Evolutionary conservation across 768 basidiomycete genomes (phyloP).

Genomic region (Boletus fagicola): DNA sequence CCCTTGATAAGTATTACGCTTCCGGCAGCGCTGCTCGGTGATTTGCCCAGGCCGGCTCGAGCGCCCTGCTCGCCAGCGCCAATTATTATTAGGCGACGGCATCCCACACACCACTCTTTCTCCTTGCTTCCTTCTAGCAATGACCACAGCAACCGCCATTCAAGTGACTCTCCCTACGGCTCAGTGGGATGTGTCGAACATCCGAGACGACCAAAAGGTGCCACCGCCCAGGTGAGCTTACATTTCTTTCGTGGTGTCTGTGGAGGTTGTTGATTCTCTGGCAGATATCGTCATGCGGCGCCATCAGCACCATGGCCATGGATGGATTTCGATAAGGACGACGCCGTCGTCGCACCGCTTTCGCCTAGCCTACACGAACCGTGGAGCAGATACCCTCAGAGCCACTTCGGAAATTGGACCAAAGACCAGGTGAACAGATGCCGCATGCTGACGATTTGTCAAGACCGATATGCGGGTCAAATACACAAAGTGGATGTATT

Average conservation of each 20-base stretch:
- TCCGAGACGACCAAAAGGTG: slow-evolving; percentile 9
- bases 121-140: background rate
- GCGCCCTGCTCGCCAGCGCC: slow-evolving; percentile 5
- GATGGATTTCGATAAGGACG: slow-evolving; percentile 35
- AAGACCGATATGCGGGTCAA: slow-evolving; percentile 9
- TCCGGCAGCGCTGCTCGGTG: background rate
- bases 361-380: background rate
- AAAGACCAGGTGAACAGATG: slow-evolving; percentile 38
- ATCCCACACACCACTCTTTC: background rate
- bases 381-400: slow-evolving; percentile 48
- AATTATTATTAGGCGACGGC: slow-evolving; percentile 1
- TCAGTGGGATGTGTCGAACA: slow-evolving; percentile 14
- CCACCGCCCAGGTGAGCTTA: slow-evolving; percentile 26
- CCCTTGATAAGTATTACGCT: background rate
- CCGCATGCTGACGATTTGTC: slow-evolving; percentile 31
- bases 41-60: background rate
- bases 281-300: slow-evolving; percentile 37
- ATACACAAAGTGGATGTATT: slow-evolving; percentile 26
- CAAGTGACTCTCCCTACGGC: slow-evolving; percentile 2
- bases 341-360: slow-evolving; percentile 9
- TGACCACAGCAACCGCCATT: slow-evolving; percentile 14
- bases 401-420: slow-evolving; percentile 58
- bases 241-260: background rate
- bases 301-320: slow-evolving; percentile 45
- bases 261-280: slow-evolving; percentile 18